Base-by-base conservation (phyloP, 2,329 filamentous ascomycete genomes). In the Aspergillus texensis region DNA sequence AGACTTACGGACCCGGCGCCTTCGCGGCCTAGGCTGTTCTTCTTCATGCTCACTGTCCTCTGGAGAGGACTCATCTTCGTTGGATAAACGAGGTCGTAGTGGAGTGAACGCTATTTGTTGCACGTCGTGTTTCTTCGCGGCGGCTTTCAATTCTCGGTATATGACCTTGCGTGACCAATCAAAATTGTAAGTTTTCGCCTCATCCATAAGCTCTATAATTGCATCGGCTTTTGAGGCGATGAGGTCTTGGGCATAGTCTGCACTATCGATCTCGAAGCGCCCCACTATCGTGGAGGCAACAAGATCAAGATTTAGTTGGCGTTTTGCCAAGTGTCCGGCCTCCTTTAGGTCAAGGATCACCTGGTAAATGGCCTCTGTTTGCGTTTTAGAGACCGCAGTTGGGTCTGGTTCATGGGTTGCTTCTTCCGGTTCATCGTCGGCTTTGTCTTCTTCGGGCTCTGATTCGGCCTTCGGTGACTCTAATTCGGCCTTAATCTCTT, bases 91-190 rank as follows among this genome's bases (percentile, higher is more conserved):
- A n/a, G 72, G 70, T 57, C 75, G 73, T 30, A 80, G 62, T 8
- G 77, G 77, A 14, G 72, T 79, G 8, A 76, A 70, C 12, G 75
- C 70, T 19, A 75, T 55, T 21, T 72, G 65, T 46, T 73, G 71
- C n/a, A 69, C 55, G 39, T 68, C 60, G 10, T 69, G 71, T 6
- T 71, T 71, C 61, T 75, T 70, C 16, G 73, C 68, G 6, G 72
- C 69, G n/a, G 71, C 71, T 61, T 78, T 78, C 34, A 80, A 67
- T 63, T 80, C 78, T 39, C 76, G 74, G 62, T 80, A 78, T 14
- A 80, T 79, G 10, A 72, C 77, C 65, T 79, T 80, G 62, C 74
- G 76, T 46, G 76, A 73, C 79, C 79, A 81, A 64, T 77, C 75
- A 57, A 78, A 76, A 12, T 68, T 71, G 6, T 74, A 65, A 8